phyloP scores from a whole-genome alignment of 768 basidiomycete genomes.

The Gautieria morchelliformis region DNA sequence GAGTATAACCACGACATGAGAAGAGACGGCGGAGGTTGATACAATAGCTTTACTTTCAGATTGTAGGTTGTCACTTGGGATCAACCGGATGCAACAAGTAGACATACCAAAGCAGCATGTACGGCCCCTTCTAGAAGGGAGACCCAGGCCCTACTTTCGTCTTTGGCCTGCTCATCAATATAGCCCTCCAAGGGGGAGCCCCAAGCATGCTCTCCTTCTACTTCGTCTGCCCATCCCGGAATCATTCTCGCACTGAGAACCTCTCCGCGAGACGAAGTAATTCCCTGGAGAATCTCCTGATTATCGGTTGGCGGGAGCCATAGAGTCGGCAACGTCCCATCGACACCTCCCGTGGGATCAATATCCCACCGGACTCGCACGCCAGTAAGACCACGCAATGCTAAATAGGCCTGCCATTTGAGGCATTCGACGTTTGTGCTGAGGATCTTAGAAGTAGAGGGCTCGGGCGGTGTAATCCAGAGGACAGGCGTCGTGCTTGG shows the following conservation, averaged over 20 bases:
- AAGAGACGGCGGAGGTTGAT: conserved; percentile 36
- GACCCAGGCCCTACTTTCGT: conserved; percentile 80
- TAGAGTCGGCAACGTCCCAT: conserved; percentile 59
- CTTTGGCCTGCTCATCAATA: conserved; percentile 42
- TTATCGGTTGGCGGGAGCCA: conserved; percentile 36
- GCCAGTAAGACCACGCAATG: conserved; percentile 51
- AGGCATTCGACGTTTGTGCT: conserved; percentile 79
- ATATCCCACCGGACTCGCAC: conserved; percentile 54
- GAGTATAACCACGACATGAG: conserved; percentile 15
- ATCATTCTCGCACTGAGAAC: conserved; percentile 60
- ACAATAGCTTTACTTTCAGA: conserved; percentile 10
- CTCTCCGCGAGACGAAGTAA: conserved; percentile 20
- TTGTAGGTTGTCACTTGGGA: not conserved
- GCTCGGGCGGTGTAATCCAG: conserved; percentile 51
- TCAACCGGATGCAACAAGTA: not conserved
- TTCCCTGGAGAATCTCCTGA: conserved; percentile 20
- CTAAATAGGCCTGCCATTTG: conserved; percentile 83
- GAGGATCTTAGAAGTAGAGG: conserved; percentile 28
- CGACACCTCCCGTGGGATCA: conserved; percentile 57
- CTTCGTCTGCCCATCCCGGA: conserved; percentile 61
- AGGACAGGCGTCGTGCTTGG: conserved; percentile 36
- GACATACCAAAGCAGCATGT: conserved; percentile 63
- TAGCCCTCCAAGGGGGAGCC: conserved; percentile 54
- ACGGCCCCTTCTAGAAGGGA: conserved; percentile 67
- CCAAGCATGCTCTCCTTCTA: conserved; percentile 30